Base-by-base conservation (phyloP, 768 basidiomycete species). In the Trichaptum fuscoviolaceum region DNA sequence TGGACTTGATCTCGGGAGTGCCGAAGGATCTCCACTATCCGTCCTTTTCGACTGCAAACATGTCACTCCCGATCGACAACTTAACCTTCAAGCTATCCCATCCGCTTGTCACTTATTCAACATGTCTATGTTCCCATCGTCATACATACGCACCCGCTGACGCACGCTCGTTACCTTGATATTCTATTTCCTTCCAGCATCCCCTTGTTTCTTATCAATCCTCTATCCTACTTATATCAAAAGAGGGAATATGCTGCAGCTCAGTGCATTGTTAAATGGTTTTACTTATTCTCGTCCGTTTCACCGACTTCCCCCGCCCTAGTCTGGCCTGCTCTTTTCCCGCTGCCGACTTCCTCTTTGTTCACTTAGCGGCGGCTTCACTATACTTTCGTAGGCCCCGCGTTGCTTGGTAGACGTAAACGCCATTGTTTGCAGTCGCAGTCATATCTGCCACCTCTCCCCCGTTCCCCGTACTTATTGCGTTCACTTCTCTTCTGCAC, bases 401-500 rank as follows among this genome's bases (percentile, higher is more conserved):
- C 42, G 20, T 52, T 52, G 12, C 42, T 20, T 52, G 42, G 42
- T 52, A 52, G 42, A 52, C 20, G 42, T 20, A 52, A 52, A 52
- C 42, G 30, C 30, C 30, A 30, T 30, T 30, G 8, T 20, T 52
- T 20, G 42, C 42, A 20, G 42, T 52, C 15, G 42, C 20, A 52
- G 42, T 15, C 20, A 52, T 52, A 4, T 20, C 20, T 15, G 20
- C 3, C 20, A 52, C 42, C 42, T 15, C 15, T 52, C 20, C 20
- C 42, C 42, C 58, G 60, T 64, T 63, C 27, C 35, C 60, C 63
- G 35, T 27, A 34, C 52, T 35, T 62, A 61, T 34, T 57, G 27
- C 42, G 34, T 62, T 60, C 58, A 57, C 35, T 26, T 63, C 36
- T 62, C 67, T 52, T 64, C 10, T 62, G 59, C 65, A 58, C 63